Percentiles rank a stretch among this genome's conserved stretches.
Conservation (phyloP, 2,329 filamentous ascomycete species). For the Microdochium trichocladiopsis region DNA sequence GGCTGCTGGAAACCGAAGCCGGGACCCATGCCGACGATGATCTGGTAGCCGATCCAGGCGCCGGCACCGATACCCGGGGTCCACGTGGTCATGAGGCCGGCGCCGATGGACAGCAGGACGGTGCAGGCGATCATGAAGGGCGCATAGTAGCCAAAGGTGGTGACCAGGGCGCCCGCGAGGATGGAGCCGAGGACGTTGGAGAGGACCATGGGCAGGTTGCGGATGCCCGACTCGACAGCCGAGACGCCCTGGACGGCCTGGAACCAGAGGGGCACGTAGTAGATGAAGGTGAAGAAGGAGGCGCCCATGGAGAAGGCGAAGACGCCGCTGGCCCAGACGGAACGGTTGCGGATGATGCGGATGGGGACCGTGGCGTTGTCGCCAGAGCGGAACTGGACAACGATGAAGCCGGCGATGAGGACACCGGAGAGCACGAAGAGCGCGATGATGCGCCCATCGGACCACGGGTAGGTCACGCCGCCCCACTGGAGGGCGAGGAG, state of each 20-base stretch:
- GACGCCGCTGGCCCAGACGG: constrained; percentile 19
- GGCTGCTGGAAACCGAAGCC: constrained; percentile 33
- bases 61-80: constrained; percentile 16
- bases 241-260: constrained; percentile 23
- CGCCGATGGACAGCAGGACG: constrained; percentile 21
- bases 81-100: constrained; percentile 31
- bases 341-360: constrained; percentile 28
- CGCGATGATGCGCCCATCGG: constrained; percentile 21
- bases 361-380: constrained; percentile 32
- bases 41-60: constrained; percentile 36
- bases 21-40: constrained; percentile 29
- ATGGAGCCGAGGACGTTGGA: constrained; percentile 19
- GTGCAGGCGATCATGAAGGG: constrained; percentile 29
- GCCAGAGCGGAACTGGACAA: constrained; percentile 23
- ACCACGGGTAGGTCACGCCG: constrained; percentile 27
- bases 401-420: constrained; percentile 22
- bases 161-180: constrained; percentile 17
- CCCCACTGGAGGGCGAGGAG: constrained; percentile 41
- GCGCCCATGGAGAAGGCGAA: constrained; percentile 26
- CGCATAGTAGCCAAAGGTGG: constrained; percentile 27
- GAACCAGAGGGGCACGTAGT: constrained; percentile 24
- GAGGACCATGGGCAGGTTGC: constrained; percentile 24
- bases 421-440: constrained; percentile 23
- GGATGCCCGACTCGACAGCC: constrained; percentile 25
- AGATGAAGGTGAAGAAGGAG: constrained; percentile 21